Percentiles rank a stretch among this genome's conserved stretches.
Evolutionary conservation across 306 rosid species (phyloP).

Genomic region (Dryas alaskensis): DNA sequence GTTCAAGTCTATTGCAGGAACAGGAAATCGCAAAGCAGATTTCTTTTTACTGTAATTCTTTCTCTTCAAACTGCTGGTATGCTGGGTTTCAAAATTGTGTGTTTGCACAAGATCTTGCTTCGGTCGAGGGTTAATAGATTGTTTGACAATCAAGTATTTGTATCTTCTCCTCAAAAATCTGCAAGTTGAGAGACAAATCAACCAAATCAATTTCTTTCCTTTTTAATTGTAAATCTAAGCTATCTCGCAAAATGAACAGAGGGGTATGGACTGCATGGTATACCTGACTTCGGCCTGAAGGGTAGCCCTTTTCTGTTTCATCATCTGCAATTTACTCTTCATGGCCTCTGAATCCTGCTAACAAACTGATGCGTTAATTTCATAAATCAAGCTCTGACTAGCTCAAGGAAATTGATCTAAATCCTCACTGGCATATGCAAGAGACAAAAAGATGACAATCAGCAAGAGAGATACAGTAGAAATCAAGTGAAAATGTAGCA

Average conservation of each 20-base stretch:
- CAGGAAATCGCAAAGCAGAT: constrained; percentile 26
- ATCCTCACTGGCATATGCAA: neutral
- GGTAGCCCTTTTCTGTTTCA: constrained; percentile 55
- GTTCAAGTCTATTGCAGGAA: constrained; percentile 34
- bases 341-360: constrained; percentile 65
- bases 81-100: constrained; percentile 42
- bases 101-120: constrained; percentile 36
- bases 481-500: neutral
- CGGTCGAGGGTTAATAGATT: constrained; percentile 36
- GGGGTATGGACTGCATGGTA: neutral
- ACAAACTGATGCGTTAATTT: neutral
- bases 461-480: neutral
- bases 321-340: constrained; percentile 57
- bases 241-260: neutral
- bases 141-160: constrained; percentile 50
- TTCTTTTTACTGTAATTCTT: constrained; percentile 54
- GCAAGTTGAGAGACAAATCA: constrained; percentile 20
- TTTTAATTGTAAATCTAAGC: constrained; percentile 3
- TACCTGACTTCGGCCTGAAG: constrained; percentile 85
- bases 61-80: constrained; percentile 36
- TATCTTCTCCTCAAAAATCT: constrained; percentile 76
- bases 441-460: neutral
- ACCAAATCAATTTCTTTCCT: constrained; percentile 8
- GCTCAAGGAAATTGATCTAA: constrained; percentile 1
- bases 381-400: constrained; percentile 20